A percentile compares a stretch with the other conserved stretches of the same genome.
These are phyloP conservation scores for Sporothrix humicola DNA, from an alignment of 2,329 filamentous ascomycete genomes.

Conservation along the genomic window DNA sequence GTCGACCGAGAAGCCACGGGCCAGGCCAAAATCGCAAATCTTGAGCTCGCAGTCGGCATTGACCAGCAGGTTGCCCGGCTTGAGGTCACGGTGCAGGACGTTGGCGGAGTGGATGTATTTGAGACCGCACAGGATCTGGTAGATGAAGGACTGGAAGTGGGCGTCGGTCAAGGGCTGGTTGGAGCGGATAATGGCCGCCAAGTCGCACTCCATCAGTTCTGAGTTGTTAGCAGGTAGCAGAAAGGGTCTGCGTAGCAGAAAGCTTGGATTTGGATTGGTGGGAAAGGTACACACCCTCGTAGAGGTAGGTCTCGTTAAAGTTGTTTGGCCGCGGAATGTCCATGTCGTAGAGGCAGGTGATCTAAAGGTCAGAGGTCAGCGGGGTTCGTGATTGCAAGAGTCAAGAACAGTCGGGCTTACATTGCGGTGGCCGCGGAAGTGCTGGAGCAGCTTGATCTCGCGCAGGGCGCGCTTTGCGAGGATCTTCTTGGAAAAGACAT, in stretches of 20 bases:
- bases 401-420: conserved; percentile 54
- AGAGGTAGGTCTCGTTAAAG: conserved; percentile 99
- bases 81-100: conserved; percentile 93
- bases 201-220: conserved; percentile 99
- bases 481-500: conserved; percentile 99
- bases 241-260: neutral
- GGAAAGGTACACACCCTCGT: conserved; percentile 71
- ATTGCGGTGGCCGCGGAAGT: conserved; percentile 90
- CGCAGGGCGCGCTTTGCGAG: conserved; percentile 95
- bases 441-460: conserved; percentile 98
- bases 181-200: conserved; percentile 96
- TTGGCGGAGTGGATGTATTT: conserved; percentile 99
- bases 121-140: conserved; percentile 97
- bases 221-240: conserved; percentile 30
- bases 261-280: no score
- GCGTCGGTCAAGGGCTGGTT: conserved; percentile 97
- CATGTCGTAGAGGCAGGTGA: conserved; percentile 99
- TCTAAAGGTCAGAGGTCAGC: conserved; percentile 58
- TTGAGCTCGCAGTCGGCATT: conserved; percentile 99
- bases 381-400: neutral
- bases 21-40: conserved; percentile 97
- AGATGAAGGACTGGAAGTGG: conserved; percentile 99
- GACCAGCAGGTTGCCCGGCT: conserved; percentile 95
- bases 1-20: conserved; percentile 94
- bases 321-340: conserved; percentile 96